A percentile compares a stretch with the other conserved stretches of the same genome.
phyloP scores from a whole-genome alignment of 2,329 filamentous ascomycete species.

The Stromatinia cepivora region DNA sequence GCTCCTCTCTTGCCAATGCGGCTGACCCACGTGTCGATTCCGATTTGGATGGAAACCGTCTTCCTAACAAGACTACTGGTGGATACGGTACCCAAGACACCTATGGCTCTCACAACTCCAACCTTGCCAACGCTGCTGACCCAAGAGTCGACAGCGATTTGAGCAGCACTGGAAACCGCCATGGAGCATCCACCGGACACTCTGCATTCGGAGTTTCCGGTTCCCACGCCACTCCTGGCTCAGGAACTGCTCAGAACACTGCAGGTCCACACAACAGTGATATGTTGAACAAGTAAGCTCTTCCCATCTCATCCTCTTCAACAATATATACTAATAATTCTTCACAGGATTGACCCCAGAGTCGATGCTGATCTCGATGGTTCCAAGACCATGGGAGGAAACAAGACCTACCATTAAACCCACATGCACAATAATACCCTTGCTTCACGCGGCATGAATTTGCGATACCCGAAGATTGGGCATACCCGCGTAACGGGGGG shows the following conservation, averaged over 20 bases:
- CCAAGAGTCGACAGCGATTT: conserved; percentile 55
- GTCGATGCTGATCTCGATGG: conserved; percentile 58
- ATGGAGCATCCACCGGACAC: conserved; percentile 33
- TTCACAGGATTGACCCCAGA: conserved; percentile 50
- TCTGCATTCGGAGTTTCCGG: conserved; percentile 38
- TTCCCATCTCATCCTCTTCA: not conserved
- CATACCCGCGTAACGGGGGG: conserved; percentile 12
- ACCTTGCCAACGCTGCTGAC: conserved; percentile 49
- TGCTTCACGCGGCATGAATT: conserved; percentile 1
- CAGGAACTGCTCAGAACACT: conserved; percentile 46
- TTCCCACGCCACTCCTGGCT: conserved; percentile 39
- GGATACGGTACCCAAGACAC: conserved; percentile 22
- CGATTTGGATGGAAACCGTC: conserved; percentile 43
- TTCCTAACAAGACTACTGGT: conserved; percentile 13
- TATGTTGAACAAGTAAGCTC: conserved; percentile 50
- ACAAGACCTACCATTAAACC: conserved; percentile 49
- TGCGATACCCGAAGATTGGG: conserved; percentile 17
- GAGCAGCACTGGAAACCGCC: conserved; percentile 45
- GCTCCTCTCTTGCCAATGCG: conserved; percentile 41
- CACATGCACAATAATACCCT: not conserved
- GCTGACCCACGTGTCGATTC: conserved; percentile 54
- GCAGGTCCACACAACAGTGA: conserved; percentile 56
- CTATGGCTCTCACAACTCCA: conserved; percentile 36
- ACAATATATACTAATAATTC: conserved; percentile 6
- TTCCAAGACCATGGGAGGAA: conserved; percentile 54